Conservation (phyloP, 192 early-diverging fungal species). For the Coemansia sp. region DNA sequence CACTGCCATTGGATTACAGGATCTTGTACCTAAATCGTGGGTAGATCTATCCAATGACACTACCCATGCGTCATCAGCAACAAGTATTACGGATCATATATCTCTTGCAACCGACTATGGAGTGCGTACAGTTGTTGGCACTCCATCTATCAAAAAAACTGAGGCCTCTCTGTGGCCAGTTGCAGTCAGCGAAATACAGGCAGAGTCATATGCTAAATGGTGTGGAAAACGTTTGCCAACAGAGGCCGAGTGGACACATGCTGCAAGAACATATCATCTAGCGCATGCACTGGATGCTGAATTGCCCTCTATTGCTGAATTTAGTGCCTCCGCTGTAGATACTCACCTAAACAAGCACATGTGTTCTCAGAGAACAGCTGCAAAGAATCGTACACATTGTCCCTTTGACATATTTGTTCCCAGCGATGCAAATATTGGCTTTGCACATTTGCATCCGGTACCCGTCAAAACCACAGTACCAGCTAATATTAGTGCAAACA, state of each 20-base stretch:
- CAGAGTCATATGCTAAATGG: slow-evolving; percentile 64
- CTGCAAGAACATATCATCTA: slow-evolving; percentile 29
- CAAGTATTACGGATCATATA: not conserved
- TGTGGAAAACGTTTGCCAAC: slow-evolving; percentile 67
- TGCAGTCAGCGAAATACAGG: slow-evolving; percentile 65
- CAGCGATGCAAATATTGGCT: slow-evolving; percentile 64
- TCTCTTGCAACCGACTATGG: slow-evolving; percentile 24
- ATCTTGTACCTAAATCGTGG: slow-evolving; percentile 65
- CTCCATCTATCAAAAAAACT: slow-evolving; percentile 50
- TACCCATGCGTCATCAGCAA: not conserved
- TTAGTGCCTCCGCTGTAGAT: slow-evolving; percentile 1
- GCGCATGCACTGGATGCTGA: slow-evolving; percentile 15
- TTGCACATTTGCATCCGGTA: slow-evolving; percentile 65
- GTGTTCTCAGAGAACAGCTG: slow-evolving; percentile 2
- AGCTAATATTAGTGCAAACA: not conserved
- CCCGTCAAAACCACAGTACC: slow-evolving; percentile 8
- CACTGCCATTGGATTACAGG: slow-evolving; percentile 3
- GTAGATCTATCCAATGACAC: slow-evolving; percentile 3
- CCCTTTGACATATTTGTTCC: slow-evolving; percentile 36
- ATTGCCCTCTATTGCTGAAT: not conserved
- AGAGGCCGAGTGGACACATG: slow-evolving; percentile 68
- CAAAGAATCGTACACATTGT: not conserved
- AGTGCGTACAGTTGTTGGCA: slow-evolving; percentile 72
- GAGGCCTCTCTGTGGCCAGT: slow-evolving; percentile 70
- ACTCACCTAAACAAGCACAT: slow-evolving; percentile 9